phyloP scores from a whole-genome alignment of 2,329 filamentous ascomycete species.

The Trichoderma sp. region DNA sequence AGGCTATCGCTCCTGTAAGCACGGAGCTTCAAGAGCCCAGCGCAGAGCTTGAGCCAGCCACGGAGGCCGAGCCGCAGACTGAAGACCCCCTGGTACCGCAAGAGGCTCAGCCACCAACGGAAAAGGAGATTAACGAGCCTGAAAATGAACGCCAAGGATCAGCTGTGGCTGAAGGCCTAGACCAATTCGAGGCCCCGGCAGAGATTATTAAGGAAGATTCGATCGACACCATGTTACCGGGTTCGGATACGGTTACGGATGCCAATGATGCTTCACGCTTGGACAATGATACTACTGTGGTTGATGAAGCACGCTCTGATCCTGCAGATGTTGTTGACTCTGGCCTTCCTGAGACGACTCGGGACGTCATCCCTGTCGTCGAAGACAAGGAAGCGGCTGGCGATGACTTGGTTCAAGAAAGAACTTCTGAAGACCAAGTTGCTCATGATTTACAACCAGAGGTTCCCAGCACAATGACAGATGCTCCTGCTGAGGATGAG shows the following conservation, averaged over 20 bases:
- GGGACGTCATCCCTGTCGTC: neutral
- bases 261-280: neutral
- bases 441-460: neutral
- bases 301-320: neutral
- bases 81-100: neutral
- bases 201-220: neutral
- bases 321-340: neutral
- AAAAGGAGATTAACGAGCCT: neutral
- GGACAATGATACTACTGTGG: neutral
- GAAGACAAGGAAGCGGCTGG: neutral
- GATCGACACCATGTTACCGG: neutral
- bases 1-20: constrained; percentile 5
- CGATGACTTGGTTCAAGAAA: neutral
- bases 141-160: neutral
- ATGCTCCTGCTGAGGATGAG: neutral
- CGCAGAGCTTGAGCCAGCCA: neutral
- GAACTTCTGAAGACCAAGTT: neutral
- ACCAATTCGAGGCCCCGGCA: neutral
- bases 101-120: neutral
- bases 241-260: neutral
- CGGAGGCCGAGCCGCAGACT: neutral
- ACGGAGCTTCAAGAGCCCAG: neutral
- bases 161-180: neutral
- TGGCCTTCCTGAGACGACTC: neutral
- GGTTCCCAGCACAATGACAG: neutral